These are phyloP conservation scores for Triadica sebifera DNA, from an alignment of 345 rosid genomes.

Conservation along the genomic window DNA sequence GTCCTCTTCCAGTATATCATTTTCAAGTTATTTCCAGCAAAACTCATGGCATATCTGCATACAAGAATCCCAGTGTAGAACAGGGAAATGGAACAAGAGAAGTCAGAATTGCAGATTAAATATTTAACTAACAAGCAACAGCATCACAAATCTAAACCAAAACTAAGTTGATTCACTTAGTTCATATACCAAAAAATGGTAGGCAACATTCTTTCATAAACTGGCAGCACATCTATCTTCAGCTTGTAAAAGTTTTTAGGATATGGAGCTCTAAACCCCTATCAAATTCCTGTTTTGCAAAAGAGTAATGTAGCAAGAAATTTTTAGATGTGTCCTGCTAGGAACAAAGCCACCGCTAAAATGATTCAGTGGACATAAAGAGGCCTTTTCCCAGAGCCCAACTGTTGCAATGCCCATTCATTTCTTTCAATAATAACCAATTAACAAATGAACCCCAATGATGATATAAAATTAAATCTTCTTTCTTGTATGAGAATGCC, in stretches of 20 bases:
- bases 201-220: neutral
- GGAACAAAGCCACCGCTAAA: neutral
- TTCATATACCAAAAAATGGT: neutral
- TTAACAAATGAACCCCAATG: neutral
- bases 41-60: conserved; percentile 76
- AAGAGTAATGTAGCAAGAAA: neutral
- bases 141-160: neutral
- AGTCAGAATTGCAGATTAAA: neutral
- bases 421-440: neutral
- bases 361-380: neutral
- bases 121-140: neutral
- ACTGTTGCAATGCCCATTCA: neutral
- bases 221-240: neutral
- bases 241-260: neutral
- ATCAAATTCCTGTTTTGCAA: neutral
- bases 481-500: neutral
- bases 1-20: conserved; percentile 70
- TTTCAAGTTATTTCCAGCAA: conserved; percentile 78
- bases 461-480: neutral
- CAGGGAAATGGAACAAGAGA: neutral
- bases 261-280: too few species aligned
- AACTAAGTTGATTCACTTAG: neutral
- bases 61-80: neutral
- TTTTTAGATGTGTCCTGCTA: neutral
- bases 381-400: neutral